phyloP scores from a whole-genome alignment of 2,329 filamentous ascomycete genomes.

The Epichloe coenophiala region DNA sequence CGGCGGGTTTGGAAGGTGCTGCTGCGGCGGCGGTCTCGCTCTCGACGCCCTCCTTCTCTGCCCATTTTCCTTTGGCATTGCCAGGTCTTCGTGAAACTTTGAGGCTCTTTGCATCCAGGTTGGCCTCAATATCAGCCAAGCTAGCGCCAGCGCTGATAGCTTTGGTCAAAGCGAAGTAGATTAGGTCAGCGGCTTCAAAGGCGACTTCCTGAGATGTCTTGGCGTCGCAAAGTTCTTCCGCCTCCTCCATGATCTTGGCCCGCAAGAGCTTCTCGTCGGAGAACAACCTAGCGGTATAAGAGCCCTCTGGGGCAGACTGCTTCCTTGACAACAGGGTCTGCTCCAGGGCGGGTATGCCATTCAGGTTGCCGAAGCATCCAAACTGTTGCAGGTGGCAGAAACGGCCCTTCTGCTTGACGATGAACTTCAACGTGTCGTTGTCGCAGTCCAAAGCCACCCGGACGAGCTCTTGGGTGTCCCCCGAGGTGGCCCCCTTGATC shows the following conservation, averaged over 20 bases:
- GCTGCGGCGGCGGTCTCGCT: constrained; percentile 22
- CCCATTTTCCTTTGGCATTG: constrained; percentile 89
- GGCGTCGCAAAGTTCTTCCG: constrained; percentile 85
- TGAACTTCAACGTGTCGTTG: constrained; percentile 79
- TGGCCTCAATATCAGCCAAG: constrained; percentile 80
- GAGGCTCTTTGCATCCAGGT: constrained; percentile 83
- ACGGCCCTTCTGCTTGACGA: constrained; percentile 76
- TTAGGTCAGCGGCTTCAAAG: constrained; percentile 86
- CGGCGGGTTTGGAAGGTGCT: constrained; percentile 18
- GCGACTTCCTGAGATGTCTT: constrained; percentile 71
- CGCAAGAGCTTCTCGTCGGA: constrained; percentile 78
- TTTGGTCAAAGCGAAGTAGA: constrained; percentile 92
- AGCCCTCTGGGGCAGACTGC: constrained; percentile 68
- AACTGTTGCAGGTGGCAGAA: constrained; percentile 93
- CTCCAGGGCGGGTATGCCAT: constrained; percentile 71
- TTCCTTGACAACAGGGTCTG: constrained; percentile 77
- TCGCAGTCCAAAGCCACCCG: constrained; percentile 84
- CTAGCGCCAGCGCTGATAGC: constrained; percentile 74
- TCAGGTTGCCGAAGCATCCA: constrained; percentile 80
- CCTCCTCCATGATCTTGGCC: constrained; percentile 98
- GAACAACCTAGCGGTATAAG: constrained; percentile 88
- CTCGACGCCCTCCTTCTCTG: constrained; percentile 62
- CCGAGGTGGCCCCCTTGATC: constrained; percentile 93
- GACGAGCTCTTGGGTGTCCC: constrained; percentile 82
- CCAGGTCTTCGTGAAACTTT: constrained; percentile 91